Base-by-base conservation (phyloP, 352 stramenopile genomes). In the Saprolegnia parasitica region DNA sequence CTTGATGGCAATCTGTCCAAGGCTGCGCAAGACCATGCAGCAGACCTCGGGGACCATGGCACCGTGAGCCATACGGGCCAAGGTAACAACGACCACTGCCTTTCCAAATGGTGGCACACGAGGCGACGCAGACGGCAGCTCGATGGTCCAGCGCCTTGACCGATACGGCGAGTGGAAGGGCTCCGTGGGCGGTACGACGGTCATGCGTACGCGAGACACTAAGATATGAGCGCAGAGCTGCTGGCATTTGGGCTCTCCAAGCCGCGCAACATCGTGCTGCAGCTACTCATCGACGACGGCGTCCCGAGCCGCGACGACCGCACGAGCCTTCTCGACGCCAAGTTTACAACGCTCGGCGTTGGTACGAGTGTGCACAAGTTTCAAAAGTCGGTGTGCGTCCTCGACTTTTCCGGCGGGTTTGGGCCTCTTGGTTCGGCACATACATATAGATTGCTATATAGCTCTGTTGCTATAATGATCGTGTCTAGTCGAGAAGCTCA, bases 81-180 rank as follows among this genome's bases (percentile, higher is more conserved):
- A 37, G 63, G 63, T 70, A 61, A 11, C 37, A 57, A n/a, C 23
- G 20, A 67, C 32, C 23, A 35, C 29, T 35, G 2, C 5, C 29
- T 35, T 35, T 35, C 5, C 29, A 35, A n/a, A n/a, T n/a, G 29
- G 2, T 35, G 29, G 29, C 29, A 35, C 29, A 35, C n/a, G 20
- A 29, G 8, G n/a, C 47, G 24, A 40, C 26, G 29, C 46, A 70
- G 63, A 70, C n/a, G 63, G 63, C 21, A 70, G 63, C 29, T 61
- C 63, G 26, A 70, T 70, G 63, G 63, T 70, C 13, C 42, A 16
- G 11, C 63, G 63, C 5, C 35, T 70, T 4, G 63, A 70, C 5
- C 21, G 55, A 18, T 70, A 70, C 26, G 63, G 63, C 63, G 63
- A 70, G n/a, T 70, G 63, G 63, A 70, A 61, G 39, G 63, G 63